Percentiles rank a stretch among this genome's conserved stretches.
These are phyloP conservation scores for Cladosporium sp. DNA, from an alignment of 2,329 filamentous ascomycete species.

Conservation along the genomic window DNA sequence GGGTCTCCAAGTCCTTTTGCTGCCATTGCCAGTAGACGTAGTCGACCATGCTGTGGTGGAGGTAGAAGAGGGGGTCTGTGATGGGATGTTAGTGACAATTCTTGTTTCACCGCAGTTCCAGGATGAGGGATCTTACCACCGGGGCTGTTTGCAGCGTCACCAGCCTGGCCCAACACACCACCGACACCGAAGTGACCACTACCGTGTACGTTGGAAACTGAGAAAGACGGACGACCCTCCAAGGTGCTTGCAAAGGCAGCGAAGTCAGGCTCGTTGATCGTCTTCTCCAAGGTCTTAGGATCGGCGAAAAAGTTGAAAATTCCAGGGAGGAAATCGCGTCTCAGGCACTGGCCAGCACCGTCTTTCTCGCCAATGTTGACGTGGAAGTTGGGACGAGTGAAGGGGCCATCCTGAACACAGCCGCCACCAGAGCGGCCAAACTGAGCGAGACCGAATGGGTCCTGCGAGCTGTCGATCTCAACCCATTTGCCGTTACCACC, in stretches of 20 bases:
- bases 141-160: slow-evolving; percentile 21
- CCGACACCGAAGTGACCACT: slow-evolving; percentile 21
- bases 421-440: slow-evolving; percentile 11
- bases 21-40: slow-evolving; percentile 24
- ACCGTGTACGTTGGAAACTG: slow-evolving; percentile 16
- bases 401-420: slow-evolving; percentile 25
- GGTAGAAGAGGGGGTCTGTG: slow-evolving; percentile 24
- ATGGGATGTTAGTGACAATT: background rate
- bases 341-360: slow-evolving; percentile 11
- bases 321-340: background rate
- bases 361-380: slow-evolving; percentile 7
- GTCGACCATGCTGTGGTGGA: slow-evolving; percentile 26
- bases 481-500: slow-evolving; percentile 17
- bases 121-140: slow-evolving; percentile 12
- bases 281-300: slow-evolving; percentile 13
- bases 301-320: background rate
- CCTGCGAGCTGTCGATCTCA: background rate
- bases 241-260: slow-evolving; percentile 16
- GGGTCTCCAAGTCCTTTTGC: slow-evolving; percentile 14
- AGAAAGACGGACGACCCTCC: slow-evolving; percentile 12
- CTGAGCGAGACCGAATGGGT: slow-evolving; percentile 9
- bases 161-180: slow-evolving; percentile 16
- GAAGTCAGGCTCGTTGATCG: slow-evolving; percentile 16
- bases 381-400: slow-evolving; percentile 16
- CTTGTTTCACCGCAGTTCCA: background rate